Evolutionary conservation across 208 protist genomes (phyloP).

Genomic region (Sergeia podlipaevii): DNA sequence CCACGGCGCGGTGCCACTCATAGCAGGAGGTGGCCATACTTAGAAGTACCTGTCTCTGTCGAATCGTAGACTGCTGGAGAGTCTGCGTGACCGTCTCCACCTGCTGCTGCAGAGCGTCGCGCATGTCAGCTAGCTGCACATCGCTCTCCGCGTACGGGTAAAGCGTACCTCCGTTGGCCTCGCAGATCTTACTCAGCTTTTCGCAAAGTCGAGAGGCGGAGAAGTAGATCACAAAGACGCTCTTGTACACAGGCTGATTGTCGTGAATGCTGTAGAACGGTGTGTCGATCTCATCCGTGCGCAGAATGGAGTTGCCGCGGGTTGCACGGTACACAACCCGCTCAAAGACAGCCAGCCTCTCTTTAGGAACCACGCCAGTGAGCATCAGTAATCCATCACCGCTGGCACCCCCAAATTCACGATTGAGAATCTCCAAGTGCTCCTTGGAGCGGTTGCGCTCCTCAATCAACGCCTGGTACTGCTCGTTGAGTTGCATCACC

Average conservation of each 20-base stretch:
- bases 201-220: constrained; percentile 87
- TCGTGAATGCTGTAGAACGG: constrained; percentile 86
- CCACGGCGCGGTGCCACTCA: constrained; percentile 90
- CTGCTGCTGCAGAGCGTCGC: constrained; percentile 52
- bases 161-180: constrained; percentile 93
- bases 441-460: constrained; percentile 76
- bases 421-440: constrained; percentile 75
- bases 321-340: constrained; percentile 94
- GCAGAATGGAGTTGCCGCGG: constrained; percentile 96
- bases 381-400: constrained; percentile 83
- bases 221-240: constrained; percentile 97
- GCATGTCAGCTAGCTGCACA: constrained; percentile 71
- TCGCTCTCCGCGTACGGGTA: constrained; percentile 93
- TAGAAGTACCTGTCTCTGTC: constrained; percentile 72
- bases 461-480: constrained; percentile 80
- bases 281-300: constrained; percentile 83
- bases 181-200: constrained; percentile 96
- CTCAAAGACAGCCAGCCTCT: constrained; percentile 89
- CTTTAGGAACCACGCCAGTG: constrained; percentile 93
- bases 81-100: constrained; percentile 76
- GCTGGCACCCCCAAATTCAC: constrained; percentile 54
- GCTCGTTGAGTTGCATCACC: constrained; percentile 89
- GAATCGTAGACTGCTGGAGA: constrained; percentile 58
- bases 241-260: constrained; percentile 87
- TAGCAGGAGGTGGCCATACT: constrained; percentile 62